phyloP scores from a whole-genome alignment of 805 yeast species.

The Candida michaelii region DNA sequence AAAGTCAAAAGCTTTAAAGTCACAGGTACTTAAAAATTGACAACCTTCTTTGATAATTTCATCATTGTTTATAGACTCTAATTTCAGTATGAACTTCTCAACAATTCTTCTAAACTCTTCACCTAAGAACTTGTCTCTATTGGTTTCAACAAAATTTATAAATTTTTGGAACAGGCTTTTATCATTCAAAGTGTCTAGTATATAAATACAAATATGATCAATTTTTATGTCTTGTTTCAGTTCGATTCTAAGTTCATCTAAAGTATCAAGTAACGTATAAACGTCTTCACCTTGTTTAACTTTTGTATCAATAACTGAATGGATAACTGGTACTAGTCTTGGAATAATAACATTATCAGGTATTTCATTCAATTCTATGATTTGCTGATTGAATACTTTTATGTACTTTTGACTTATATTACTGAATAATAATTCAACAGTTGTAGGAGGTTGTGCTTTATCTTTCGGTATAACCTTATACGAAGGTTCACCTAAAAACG shows the following conservation, averaged over 20 bases:
- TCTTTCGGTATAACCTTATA: conserved; percentile 24
- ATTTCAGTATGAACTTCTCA: conserved; percentile 2
- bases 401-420: conserved; percentile 31
- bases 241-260: no score
- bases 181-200: conserved; percentile 1
- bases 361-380: conserved; percentile 17
- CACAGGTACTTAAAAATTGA: not conserved
- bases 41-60: not conserved
- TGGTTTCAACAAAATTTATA: not conserved
- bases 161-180: not conserved
- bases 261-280: not conserved
- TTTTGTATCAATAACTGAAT: not conserved
- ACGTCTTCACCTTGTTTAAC: not conserved
- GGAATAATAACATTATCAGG: conserved; percentile 10
- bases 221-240: not conserved
- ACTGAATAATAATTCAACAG: conserved; percentile 27
- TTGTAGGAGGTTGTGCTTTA: conserved; percentile 10
- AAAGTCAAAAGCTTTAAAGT: not conserved
- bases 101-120: conserved; percentile 4
- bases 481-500: conserved; percentile 27
- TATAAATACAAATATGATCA: not conserved
- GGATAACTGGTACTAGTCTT: conserved; percentile 10
- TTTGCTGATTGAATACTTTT: conserved; percentile 24
- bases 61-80: not conserved
- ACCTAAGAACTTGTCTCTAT: not conserved